phyloP scores from a whole-genome alignment of 139 green algal species.

The Picochlorum costavermella region DNA sequence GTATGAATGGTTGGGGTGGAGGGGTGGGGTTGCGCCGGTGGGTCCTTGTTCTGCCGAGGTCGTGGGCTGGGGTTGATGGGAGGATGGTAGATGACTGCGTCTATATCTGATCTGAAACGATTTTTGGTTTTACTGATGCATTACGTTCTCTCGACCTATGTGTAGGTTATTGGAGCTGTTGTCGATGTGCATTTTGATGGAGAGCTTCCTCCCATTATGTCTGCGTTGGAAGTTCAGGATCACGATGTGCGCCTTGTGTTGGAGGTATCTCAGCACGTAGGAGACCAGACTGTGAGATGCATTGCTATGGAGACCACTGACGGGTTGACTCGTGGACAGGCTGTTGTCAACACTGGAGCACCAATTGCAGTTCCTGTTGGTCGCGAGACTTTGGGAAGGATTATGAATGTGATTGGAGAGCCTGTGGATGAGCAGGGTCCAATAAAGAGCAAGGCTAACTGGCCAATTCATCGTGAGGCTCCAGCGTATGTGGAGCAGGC shows the following conservation, averaged over 20 bases:
- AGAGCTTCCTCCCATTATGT: conserved; percentile 87
- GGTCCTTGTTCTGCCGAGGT: no score
- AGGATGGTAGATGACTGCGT: no score
- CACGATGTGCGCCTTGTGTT: conserved; percentile 87
- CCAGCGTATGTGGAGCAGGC: conserved; percentile 90
- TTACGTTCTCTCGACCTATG: background rate
- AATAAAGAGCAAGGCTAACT: conserved; percentile 64
- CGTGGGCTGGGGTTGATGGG: background rate
- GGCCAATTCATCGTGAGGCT: conserved; percentile 94
- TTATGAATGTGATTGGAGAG: conserved; percentile 99
- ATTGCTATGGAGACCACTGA: conserved; percentile 99
- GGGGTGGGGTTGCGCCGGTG: background rate
- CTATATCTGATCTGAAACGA: no score
- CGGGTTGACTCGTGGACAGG: conserved; percentile 86
- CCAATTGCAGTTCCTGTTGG: conserved; percentile 95
- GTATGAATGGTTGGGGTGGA: background rate
- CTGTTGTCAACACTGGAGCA: conserved; percentile 79
- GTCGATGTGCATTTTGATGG: conserved; percentile 96
- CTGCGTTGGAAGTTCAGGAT: conserved; percentile 78
- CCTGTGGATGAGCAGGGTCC: conserved; percentile 95
- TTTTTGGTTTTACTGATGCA: no score
- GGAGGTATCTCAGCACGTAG: conserved; percentile 96
- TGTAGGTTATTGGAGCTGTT: conserved; percentile 92
- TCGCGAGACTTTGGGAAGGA: conserved; percentile 90
- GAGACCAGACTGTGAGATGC: conserved; percentile 87